Base-by-base conservation (phyloP, 768 basidiomycete genomes). In the Botryobasidium botryosum region DNA sequence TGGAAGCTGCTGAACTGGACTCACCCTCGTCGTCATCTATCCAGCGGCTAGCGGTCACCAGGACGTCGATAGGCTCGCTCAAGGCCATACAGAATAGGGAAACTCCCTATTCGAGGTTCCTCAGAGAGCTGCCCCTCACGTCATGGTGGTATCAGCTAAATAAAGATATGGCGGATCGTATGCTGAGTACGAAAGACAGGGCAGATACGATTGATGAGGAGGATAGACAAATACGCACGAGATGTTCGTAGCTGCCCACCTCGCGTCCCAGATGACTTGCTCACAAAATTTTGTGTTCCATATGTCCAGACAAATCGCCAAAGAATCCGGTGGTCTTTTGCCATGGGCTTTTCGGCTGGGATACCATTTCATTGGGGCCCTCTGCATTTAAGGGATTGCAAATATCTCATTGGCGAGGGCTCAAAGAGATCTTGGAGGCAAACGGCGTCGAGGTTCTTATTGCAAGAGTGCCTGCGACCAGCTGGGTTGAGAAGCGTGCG, bases 331-430 rank as follows among this genome's bases (percentile, higher is more conserved):
- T 96, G 36, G 80, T 97, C 1, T 96, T 97, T 61, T 97, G 92
- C 53, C 92, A 97, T 57, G 92, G 91, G 6, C 70, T 94, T 1
- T 69, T 96, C 6, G 86, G 87, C 1, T 91, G 90, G 51, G 86
- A 91, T 57, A 78, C 76, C 0, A 72, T 90, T 52, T 80, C 75
- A 2, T 78, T 87, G 20, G 80, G 82, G 1, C 76, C 71, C 2
- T 64, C 78, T 36, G n/a, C n/a, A n/a, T 82, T 79, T 46, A 76
- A 79, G 10, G 77, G 86, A 3, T 54, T 96, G 15, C 77, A 90
- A 55, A 86, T 99, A 33, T 70, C 80, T 2, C 90, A 99, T 59
- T 99, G 94, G 94, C 73, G 92, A 29, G 94, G 94, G 5, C 92
- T 99, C 51, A 79, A 82, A 55, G 86, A 96, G 57, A 88, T 83